Evolutionary conservation across 352 stramenopile species (phyloP), one percentile per base, ranked within the genome.

Genomic region (Phytopythium montanum): DNA sequence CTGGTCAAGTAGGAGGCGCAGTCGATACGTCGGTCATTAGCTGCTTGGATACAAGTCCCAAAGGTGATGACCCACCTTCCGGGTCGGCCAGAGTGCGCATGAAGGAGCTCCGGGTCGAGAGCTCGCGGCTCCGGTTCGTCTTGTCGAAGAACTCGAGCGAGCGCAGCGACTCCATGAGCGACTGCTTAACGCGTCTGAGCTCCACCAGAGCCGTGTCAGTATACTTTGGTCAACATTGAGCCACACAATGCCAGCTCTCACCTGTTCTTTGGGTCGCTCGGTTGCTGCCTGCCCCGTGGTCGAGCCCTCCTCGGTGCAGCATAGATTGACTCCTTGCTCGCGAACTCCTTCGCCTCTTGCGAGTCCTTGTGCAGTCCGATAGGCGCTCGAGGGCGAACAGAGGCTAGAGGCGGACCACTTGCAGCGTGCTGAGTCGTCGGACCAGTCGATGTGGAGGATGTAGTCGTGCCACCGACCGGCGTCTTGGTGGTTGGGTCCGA

Each of bases 121-220:
- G 69, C 57, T 90, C 80, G 12, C 80, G 74, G 56, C 80, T 88
- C 5, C 76, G 72, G 57, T 88, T 90, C 31, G 78, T 90, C 60
- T 81, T 85, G 53, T 88, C 80, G 52, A 88, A 90, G 61, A 88
- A 87, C 54, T 90, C 77, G 34, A 90, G 70, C 18, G 80, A 88
- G 7, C 73, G 74, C 26, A 90, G 62, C 8, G 77, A 87, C 56
- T 90, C 80, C n/a, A 80, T 75, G 14, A 90, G 64, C 28, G 77
- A 87, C 52, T 88, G 80, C 65, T 87, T 90, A 16, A 88, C 73
- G 18, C 78, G 70, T 23, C 79, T 80, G 41, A 14, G 9, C 34
- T 38, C 4, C 6, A 65, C 13, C 6, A 28, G n/a, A 33, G 5
- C 59, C 36, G 14, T 44, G 21, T 61, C 8, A 21, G 31, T 26